A percentile compares a stretch with the other conserved stretches of the same genome.
These are phyloP conservation scores for Suillus alpinus DNA, from an alignment of 768 basidiomycete genomes.

Conservation along the genomic window DNA sequence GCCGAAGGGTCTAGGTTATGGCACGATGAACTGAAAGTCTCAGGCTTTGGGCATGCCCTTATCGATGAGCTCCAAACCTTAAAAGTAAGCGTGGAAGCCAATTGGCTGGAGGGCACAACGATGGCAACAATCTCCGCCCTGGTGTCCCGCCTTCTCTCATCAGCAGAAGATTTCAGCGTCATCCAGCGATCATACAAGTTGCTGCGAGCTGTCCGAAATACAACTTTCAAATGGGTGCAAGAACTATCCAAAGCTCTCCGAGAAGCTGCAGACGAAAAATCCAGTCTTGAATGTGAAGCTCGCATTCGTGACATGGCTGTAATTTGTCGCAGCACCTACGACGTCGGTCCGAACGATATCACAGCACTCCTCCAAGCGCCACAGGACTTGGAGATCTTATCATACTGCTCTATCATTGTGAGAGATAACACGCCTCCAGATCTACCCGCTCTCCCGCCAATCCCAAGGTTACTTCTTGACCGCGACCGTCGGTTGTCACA, in stretches of 20 bases:
- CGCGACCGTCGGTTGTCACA: conserved; percentile 33
- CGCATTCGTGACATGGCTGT: conserved; percentile 19
- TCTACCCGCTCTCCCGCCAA: neutral
- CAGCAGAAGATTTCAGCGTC: conserved; percentile 11
- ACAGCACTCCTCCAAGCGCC: conserved; percentile 16
- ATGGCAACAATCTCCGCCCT: conserved; percentile 30
- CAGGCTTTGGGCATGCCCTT: conserved; percentile 32
- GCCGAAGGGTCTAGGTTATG: conserved; percentile 24
- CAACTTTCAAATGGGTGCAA: conserved; percentile 34
- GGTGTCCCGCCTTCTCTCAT: conserved; percentile 32
- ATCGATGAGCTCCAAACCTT: conserved; percentile 30
- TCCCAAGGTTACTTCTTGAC: conserved; percentile 25
- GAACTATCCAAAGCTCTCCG: conserved; percentile 26
- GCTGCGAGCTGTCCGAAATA: conserved; percentile 29
- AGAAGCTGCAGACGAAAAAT: neutral
- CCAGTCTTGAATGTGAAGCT: conserved; percentile 3
- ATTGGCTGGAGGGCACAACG: conserved; percentile 34
- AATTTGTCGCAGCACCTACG: conserved; percentile 29
- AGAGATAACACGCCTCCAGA: conserved; percentile 28
- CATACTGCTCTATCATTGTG: conserved; percentile 32
- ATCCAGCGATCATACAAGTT: conserved; percentile 20
- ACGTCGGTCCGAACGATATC: conserved; percentile 9
- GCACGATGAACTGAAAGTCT: conserved; percentile 34
- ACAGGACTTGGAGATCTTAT: conserved; percentile 25
- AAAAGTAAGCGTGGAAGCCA: conserved; percentile 30